Conservation (phyloP, 78 protist genomes). For the Salpingoeca rosetta region DNA sequence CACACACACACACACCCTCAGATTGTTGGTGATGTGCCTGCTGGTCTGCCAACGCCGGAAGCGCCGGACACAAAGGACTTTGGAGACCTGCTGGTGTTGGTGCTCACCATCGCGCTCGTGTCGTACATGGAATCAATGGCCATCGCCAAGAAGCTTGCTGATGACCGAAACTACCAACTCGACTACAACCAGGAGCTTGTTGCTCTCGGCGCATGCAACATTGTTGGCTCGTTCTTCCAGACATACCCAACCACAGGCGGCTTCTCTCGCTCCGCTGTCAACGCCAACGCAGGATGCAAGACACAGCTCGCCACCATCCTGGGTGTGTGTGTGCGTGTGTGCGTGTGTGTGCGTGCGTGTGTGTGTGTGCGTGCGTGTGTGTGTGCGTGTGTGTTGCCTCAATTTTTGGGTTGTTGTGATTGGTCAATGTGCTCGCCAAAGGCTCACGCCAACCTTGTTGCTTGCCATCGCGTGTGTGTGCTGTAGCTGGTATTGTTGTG, state of each 20-base stretch:
- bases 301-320: too few species aligned
- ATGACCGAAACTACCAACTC: slow-evolving; percentile 27
- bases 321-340: too few species aligned
- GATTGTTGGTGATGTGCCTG: not conserved
- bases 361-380: too few species aligned
- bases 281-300: too few species aligned
- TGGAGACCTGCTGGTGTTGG: not conserved
- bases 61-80: not conserved
- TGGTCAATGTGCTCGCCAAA: too few species aligned
- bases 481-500: too few species aligned
- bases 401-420: too few species aligned
- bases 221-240: slow-evolving; percentile 55
- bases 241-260: slow-evolving; percentile 54
- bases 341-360: too few species aligned
- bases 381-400: too few species aligned
- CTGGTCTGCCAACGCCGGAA: not conserved
- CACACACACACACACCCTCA: too few species aligned
- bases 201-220: slow-evolving; percentile 59
- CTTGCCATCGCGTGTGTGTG: too few species aligned
- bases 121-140: slow-evolving; percentile 50
- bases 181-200: slow-evolving; percentile 60
- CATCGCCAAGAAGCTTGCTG: slow-evolving; percentile 48
- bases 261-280: slow-evolving; percentile 34
- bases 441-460: too few species aligned
- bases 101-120: slow-evolving; percentile 20